Base-by-base conservation (phyloP, 2,329 filamentous ascomycete genomes). In the Calonectria naviculata region DNA sequence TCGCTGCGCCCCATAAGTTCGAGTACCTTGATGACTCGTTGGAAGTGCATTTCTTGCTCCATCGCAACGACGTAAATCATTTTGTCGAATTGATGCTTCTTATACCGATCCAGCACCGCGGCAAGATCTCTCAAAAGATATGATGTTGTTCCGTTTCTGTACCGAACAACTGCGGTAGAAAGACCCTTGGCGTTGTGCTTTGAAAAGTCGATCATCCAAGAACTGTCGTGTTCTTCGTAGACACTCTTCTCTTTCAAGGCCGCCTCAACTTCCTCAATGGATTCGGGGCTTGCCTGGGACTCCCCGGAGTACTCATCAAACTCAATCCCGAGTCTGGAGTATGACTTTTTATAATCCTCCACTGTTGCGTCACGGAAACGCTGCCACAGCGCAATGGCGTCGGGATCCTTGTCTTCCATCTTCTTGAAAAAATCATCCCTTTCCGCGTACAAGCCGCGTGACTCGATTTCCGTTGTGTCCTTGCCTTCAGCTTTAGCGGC, bases 11-110 rank as follows among this genome's bases (percentile, higher is more conserved):
- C 83, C 77, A 85, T 81, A 1, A 84, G 79, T n/a, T 82, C 79
- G 0, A 86, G 73, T 0, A 81, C 79, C 67, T 93, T 94, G 86
- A 93, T 93, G 10, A 95, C 85, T 78, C 94, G 91, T 72, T 91
- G 90, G 58, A 95, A 87, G 78, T 95, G 93, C 54, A 93, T 86
- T 75, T 93, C 92, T 79, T 95, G 93, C 74, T 92, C 89, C 38
- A 89, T 90, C 0, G 92, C 92, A 26, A 94, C 91, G 5, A 95
- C 93, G 77, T 95, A 95, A 52, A 95, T 92, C 93, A 95, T 94
- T 78, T 93, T 90, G 83, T 95, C 93, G 76, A 94, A 94, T 1
- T 89, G 78, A 80, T 89, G 88, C 73, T 87, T 87, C 41, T 90
- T 87, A 64, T 87, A 77, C 44, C 93, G 88, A 74, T 91, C 89